Conservation (phyloP, 495 filamentous ascomycete species). For the Oidiodendron maius region DNA sequence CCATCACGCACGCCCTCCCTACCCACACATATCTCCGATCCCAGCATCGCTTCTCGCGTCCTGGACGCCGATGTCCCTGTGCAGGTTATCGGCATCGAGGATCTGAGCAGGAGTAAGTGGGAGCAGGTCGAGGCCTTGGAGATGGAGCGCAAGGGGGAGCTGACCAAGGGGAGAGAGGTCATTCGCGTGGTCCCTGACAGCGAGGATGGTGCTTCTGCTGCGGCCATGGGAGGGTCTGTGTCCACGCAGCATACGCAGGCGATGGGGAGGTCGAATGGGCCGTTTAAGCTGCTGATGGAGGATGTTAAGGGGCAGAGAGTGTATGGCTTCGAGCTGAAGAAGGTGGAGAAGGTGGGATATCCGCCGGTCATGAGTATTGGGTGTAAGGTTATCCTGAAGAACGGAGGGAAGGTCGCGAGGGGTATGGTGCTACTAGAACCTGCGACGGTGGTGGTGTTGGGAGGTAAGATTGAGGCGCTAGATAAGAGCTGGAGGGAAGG, state of each 20-base stretch:
- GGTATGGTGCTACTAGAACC: slow-evolving; percentile 75
- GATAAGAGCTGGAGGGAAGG: slow-evolving; percentile 71
- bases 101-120: slow-evolving; percentile 71
- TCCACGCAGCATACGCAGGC: slow-evolving; percentile 9
- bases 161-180: slow-evolving; percentile 73
- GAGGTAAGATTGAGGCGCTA: slow-evolving; percentile 80
- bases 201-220: slow-evolving; percentile 14
- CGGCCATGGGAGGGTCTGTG: background rate
- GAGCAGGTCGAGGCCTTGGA: slow-evolving; percentile 84
- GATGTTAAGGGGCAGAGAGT: slow-evolving; percentile 66
- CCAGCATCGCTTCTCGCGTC: background rate
- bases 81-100: slow-evolving; percentile 81
- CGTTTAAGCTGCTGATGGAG: slow-evolving; percentile 78
- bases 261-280: slow-evolving; percentile 12
- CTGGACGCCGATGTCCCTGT: slow-evolving; percentile 51
- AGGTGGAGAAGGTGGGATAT: slow-evolving; percentile 53
- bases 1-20: slow-evolving; percentile 27
- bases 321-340: slow-evolving; percentile 67
- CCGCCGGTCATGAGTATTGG: slow-evolving; percentile 63
- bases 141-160: slow-evolving; percentile 75
- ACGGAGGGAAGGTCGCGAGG: slow-evolving; percentile 58
- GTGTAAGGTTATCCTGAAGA: slow-evolving; percentile 68
- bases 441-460: slow-evolving; percentile 55
- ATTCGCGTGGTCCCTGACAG: slow-evolving; percentile 58
- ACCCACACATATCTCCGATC: slow-evolving; percentile 30